These are phyloP conservation scores for Salvia sclarea DNA, from an alignment of 305 asterid species.

Conservation along the genomic window DNA sequence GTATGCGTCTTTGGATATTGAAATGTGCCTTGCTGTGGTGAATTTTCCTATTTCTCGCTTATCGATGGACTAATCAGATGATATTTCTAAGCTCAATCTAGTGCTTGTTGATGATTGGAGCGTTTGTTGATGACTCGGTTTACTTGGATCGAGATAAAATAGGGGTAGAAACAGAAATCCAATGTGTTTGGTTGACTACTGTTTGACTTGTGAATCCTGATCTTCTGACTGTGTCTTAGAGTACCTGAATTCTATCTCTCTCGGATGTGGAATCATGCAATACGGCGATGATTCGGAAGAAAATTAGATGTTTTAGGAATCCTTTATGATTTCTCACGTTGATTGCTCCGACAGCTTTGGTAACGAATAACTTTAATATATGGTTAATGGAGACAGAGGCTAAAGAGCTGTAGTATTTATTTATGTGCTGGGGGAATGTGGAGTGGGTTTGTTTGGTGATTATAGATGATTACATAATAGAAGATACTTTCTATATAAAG, in stretches of 20 bases:
- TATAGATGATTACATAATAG: conserved; percentile 10
- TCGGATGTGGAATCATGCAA: conserved; percentile 9
- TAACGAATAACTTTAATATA: neutral
- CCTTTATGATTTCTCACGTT: conserved; percentile 4
- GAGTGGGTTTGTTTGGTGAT: conserved; percentile 31
- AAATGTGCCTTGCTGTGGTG: conserved; percentile 17
- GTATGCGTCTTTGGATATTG: neutral
- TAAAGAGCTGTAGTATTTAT: neutral
- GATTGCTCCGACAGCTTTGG: conserved; percentile 15
- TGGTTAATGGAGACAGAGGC: neutral
- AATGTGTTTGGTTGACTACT: conserved; percentile 12
- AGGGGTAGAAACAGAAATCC: neutral
- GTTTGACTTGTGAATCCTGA: conserved; percentile 3
- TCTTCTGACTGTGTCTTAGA: conserved; percentile 12
- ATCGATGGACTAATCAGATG: neutral
- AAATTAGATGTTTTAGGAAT: conserved; percentile 9
- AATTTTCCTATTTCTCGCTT: neutral
- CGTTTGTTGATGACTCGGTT: conserved; percentile 4
- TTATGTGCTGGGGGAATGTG: conserved; percentile 26
- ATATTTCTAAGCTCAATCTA: neutral
- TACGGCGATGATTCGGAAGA: neutral
- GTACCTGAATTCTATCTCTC: neutral
- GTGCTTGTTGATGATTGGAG: conserved; percentile 12
- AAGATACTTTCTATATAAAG: conserved; percentile 29
- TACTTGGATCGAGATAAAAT: conserved; percentile 16